Conservation (phyloP, 805 yeast genomes). For the Metschnikowia rubicola region DNA sequence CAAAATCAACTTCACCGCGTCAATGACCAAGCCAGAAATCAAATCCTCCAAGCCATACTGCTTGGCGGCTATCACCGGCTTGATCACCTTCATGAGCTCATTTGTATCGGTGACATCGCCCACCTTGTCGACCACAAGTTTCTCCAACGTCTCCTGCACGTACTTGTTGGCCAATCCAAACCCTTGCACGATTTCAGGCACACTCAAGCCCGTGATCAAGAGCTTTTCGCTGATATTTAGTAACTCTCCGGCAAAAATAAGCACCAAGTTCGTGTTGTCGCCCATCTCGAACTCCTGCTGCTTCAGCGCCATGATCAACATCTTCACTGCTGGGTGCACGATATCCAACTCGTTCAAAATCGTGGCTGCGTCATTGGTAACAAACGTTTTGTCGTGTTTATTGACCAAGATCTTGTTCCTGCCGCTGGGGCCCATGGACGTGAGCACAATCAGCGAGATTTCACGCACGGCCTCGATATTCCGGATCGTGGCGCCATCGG, state of each 20-base stretch:
- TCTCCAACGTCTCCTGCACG: constrained; percentile 65
- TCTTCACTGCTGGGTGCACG: constrained; percentile 95
- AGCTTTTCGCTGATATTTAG: constrained; percentile 83
- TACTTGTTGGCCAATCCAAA: constrained; percentile 81
- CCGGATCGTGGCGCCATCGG: constrained; percentile 91
- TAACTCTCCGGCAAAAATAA: constrained; percentile 89
- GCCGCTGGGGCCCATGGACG: constrained; percentile 97
- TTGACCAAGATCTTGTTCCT: constrained; percentile 94
- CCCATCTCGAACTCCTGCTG: constrained; percentile 98
- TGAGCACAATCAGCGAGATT: constrained; percentile 83
- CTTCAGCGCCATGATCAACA: constrained; percentile 91
- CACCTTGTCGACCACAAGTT: constrained; percentile 57
- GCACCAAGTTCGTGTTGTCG: constrained; percentile 88
- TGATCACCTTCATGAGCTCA: constrained; percentile 67
- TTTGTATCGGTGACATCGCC: constrained; percentile 51
- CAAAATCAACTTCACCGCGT: constrained; percentile 72
- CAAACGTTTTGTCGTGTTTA: constrained; percentile 76
- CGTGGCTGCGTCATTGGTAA: constrained; percentile 98
- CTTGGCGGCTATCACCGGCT: constrained; percentile 88
- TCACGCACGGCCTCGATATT: constrained; percentile 94
- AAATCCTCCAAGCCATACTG: constrained; percentile 86
- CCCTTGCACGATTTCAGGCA: constrained; percentile 92
- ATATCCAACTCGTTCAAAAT: constrained; percentile 90
- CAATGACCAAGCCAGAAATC: constrained; percentile 73
- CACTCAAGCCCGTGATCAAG: constrained; percentile 78